Evolutionary conservation across 2,329 filamentous ascomycete genomes (phyloP).

Genomic region (Calonectria hawksworthii): DNA sequence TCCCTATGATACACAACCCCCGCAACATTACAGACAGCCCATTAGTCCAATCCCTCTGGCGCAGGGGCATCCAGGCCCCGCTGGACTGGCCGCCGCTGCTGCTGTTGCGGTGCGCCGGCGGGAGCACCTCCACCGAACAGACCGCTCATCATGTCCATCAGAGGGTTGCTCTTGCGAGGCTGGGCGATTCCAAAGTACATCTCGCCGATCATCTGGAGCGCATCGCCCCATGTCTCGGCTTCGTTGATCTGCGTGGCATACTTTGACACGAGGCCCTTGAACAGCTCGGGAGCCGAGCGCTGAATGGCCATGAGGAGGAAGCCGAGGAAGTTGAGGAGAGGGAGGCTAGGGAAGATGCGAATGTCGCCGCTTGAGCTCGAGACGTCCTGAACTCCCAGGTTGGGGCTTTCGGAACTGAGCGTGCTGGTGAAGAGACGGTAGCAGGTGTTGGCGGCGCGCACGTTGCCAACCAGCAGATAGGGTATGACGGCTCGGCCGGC

Average conservation of each 20-base stretch:
- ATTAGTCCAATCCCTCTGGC: slow-evolving; percentile 72
- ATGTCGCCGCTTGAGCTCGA: slow-evolving; percentile 80
- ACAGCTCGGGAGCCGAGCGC: slow-evolving; percentile 82
- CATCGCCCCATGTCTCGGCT: slow-evolving; percentile 81
- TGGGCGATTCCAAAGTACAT: slow-evolving; percentile 96
- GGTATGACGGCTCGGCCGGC: slow-evolving; percentile 89
- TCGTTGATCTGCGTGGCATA: slow-evolving; percentile 87
- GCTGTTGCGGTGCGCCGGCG: slow-evolving; percentile 55
- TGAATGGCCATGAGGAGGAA: slow-evolving; percentile 87
- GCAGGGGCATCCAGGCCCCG: slow-evolving; percentile 64
- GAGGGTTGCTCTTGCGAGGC: slow-evolving; percentile 89
- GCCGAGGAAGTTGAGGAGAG: slow-evolving; percentile 94
- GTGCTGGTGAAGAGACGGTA: slow-evolving; percentile 73
- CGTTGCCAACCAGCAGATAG: slow-evolving; percentile 90
- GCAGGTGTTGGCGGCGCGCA: slow-evolving; percentile 88
- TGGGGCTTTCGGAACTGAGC: slow-evolving; percentile 57
- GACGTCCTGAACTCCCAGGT: slow-evolving; percentile 84
- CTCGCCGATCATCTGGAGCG: slow-evolving; percentile 89
- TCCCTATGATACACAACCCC: slow-evolving; percentile 43
- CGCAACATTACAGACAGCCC: slow-evolving; percentile 9
- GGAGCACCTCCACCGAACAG: slow-evolving; percentile 85
- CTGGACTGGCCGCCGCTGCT: slow-evolving; percentile 57
- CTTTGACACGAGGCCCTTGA: slow-evolving; percentile 84
- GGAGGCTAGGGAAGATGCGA: slow-evolving; percentile 89
- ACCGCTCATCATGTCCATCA: slow-evolving; percentile 98